A percentile compares a stretch with the other conserved stretches of the same genome.
phyloP scores from a whole-genome alignment of 768 basidiomycete genomes.

The Hemileccinum impolitum region DNA sequence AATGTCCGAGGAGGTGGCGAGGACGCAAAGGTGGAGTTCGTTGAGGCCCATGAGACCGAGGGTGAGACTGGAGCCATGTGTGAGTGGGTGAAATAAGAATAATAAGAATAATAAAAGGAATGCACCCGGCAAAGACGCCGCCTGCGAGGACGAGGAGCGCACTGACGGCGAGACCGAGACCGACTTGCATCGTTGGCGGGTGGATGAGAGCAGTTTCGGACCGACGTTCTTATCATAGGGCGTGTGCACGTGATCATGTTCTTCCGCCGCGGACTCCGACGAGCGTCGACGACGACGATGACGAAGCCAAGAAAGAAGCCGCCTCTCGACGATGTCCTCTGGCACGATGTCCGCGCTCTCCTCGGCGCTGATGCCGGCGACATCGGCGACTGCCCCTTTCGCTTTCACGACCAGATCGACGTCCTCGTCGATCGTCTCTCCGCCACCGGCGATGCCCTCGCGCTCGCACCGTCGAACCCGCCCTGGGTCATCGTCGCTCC shows the following conservation, averaged over 20 bases:
- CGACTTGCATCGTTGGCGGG: too few species aligned
- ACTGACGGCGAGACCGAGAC: constrained; percentile 61
- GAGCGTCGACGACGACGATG: not conserved
- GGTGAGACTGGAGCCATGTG: constrained; percentile 55
- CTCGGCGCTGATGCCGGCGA: constrained; percentile 43
- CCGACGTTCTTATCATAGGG: constrained; percentile 1
- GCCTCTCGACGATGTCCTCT: constrained; percentile 67
- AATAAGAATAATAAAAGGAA: not conserved
- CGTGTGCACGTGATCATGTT: not conserved
- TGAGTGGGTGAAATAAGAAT: not conserved
- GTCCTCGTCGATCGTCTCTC: constrained; percentile 63
- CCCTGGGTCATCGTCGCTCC: constrained; percentile 86
- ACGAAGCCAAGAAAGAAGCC: not conserved
- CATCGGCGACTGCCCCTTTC: constrained; percentile 51
- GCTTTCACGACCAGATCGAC: constrained; percentile 58
- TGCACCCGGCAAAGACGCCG: constrained; percentile 90
- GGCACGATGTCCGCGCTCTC: constrained; percentile 63
- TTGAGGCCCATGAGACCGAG: constrained; percentile 94
- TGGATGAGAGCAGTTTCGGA: too few species aligned
- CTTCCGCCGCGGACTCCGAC: not conserved
- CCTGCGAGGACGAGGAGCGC: constrained; percentile 72
- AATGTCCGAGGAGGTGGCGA: constrained; percentile 80
- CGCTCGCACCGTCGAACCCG: constrained; percentile 44
- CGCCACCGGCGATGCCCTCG: constrained; percentile 64
- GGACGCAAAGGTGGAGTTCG: constrained; percentile 83